Conservation (phyloP, 805 yeast species). For the Wickerhamiella slavikovae region DNA sequence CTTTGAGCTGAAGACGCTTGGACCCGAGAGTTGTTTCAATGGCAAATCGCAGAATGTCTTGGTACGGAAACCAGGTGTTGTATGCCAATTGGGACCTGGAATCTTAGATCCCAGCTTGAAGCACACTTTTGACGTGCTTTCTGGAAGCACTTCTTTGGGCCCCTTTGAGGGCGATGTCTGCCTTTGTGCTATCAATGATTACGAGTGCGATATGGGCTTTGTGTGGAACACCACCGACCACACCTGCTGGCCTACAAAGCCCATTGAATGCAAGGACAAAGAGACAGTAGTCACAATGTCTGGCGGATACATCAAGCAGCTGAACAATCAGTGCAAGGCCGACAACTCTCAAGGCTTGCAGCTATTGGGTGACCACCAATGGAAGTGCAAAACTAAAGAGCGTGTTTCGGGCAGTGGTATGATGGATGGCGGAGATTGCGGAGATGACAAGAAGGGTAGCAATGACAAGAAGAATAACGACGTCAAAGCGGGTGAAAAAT, state of each 20-base stretch:
- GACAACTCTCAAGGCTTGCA: slow-evolving; percentile 35
- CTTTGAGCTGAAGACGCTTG: not conserved
- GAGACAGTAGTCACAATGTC: slow-evolving; percentile 54
- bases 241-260: not conserved
- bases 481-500: too few relatives aligned
- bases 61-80: not conserved
- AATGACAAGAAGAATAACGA: too few relatives aligned
- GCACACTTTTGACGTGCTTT: not conserved
- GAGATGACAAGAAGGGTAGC: too few relatives aligned
- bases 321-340: slow-evolving; percentile 67
- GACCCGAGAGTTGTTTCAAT: not conserved
- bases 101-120: not conserved
- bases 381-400: not conserved
- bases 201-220: slow-evolving; percentile 73
- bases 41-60: not conserved
- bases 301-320: slow-evolving; percentile 79
- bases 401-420: not conserved
- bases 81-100: not conserved
- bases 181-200: slow-evolving; percentile 68
- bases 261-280: slow-evolving; percentile 66
- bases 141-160: not conserved
- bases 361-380: slow-evolving; percentile 51
- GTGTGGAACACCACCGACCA: not conserved
- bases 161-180: slow-evolving; percentile 35
- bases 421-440: not conserved